These are phyloP conservation scores for Colletotrichum sublineola DNA, from an alignment of 2,329 filamentous ascomycete species.

Conservation along the genomic window DNA sequence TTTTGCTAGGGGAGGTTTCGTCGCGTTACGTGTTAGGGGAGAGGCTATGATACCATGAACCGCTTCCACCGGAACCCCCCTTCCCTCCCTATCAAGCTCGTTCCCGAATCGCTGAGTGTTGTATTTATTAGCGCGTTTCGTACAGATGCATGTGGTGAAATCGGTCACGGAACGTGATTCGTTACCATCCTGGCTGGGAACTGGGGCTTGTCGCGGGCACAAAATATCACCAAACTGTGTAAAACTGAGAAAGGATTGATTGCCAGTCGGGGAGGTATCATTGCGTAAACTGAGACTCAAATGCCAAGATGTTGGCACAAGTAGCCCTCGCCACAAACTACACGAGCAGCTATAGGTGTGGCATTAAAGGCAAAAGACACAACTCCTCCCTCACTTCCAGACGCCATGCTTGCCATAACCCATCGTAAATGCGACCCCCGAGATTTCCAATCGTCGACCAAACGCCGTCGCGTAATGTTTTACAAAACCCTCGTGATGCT, in stretches of 20 bases:
- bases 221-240: background rate
- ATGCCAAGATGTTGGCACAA: background rate
- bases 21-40: conserved; percentile 1
- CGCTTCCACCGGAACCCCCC: conserved; percentile 3
- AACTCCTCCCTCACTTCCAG: background rate
- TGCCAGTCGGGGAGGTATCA: background rate
- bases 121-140: background rate
- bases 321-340: conserved; percentile 7
- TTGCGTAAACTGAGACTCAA: background rate
- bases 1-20: background rate
- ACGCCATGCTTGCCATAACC: conserved; percentile 26
- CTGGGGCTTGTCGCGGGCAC: too few relatives aligned
- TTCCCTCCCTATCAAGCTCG: background rate
- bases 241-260: background rate
- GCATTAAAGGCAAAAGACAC: background rate
- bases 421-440: background rate
- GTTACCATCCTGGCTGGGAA: background rate
- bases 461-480: conserved; percentile 4
- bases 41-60: conserved; percentile 38
- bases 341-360: background rate
- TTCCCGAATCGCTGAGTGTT: background rate
- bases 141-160: background rate
- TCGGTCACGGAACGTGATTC: background rate
- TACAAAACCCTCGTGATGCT: conserved; percentile 66
- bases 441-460: background rate